Conservation (phyloP, 2,329 filamentous ascomycete species). For the Aspergillus sp. region DNA sequence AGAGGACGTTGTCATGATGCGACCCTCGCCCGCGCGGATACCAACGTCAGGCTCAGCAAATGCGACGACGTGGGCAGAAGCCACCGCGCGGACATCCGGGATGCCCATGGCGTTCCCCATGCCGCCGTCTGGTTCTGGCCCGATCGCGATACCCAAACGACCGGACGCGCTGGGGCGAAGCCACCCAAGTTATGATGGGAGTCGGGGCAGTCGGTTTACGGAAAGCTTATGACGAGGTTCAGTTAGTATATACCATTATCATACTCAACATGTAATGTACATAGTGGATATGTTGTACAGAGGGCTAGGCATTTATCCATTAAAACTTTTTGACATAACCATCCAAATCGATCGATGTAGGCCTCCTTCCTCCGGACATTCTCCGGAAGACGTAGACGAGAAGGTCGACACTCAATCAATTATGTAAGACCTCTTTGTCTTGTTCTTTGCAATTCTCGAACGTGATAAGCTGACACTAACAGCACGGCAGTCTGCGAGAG, state of each 20-base stretch:
- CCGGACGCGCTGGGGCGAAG: constrained; percentile 45
- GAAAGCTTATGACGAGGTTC: constrained; percentile 30
- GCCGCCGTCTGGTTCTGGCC: constrained; percentile 22
- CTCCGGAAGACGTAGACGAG: background rate
- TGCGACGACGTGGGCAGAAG: constrained; percentile 23
- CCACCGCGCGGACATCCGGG: constrained; percentile 21
- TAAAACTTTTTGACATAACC: too few relatives aligned
- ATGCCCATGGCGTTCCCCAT: constrained; percentile 16
- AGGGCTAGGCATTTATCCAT: background rate
- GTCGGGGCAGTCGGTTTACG: constrained; percentile 47
- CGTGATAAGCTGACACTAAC: background rate
- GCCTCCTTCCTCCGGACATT: too few relatives aligned
- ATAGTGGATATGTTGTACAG: background rate
- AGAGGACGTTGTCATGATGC: constrained; percentile 35
- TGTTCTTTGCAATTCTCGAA: background rate
- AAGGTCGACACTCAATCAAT: background rate
- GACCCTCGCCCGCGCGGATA: constrained; percentile 45
- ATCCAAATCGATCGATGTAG: background rate
- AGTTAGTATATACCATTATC: constrained; percentile 1
- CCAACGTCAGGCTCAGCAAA: constrained; percentile 40
- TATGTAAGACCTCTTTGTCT: background rate
- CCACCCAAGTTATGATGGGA: constrained; percentile 44
- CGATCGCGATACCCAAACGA: constrained; percentile 25
- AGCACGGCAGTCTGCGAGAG: background rate
- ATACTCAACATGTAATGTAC: constrained; percentile 3